Conservation (phyloP, 768 basidiomycete genomes). For the Favolaschia claudopus region DNA sequence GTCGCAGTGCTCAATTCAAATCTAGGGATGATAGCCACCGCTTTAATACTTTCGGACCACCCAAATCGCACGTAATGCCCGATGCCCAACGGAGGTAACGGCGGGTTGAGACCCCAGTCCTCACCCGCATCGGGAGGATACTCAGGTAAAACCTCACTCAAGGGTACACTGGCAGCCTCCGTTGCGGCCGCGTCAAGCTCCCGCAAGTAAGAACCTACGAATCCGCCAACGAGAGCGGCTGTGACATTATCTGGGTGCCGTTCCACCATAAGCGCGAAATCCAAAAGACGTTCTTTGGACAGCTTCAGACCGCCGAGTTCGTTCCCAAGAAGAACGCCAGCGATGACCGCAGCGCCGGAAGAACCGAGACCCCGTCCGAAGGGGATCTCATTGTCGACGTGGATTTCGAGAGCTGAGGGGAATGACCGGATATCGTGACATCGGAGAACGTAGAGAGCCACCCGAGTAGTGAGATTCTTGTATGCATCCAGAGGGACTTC, state of each 20-base stretch:
- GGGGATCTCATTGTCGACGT: constrained; percentile 91
- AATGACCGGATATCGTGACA: constrained; percentile 80
- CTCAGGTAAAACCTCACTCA: constrained; percentile 96
- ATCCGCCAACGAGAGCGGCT: constrained; percentile 94
- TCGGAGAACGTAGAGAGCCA: constrained; percentile 97
- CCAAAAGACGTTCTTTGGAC: constrained; percentile 76
- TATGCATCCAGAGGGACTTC: constrained; percentile 95
- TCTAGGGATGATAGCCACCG: constrained; percentile 91
- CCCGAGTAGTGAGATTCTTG: constrained; percentile 96
- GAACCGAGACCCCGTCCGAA: constrained; percentile 98
- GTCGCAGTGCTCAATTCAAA: constrained; percentile 98
- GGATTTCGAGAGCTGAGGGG: constrained; percentile 78
- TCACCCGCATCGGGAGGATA: constrained; percentile 93
- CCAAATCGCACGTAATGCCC: constrained; percentile 93
- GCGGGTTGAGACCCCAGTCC: constrained; percentile 90
- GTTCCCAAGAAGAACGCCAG: constrained; percentile 90
- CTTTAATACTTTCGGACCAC: constrained; percentile 86
- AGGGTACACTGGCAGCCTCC: constrained; percentile 87
- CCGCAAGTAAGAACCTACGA: constrained; percentile 94
- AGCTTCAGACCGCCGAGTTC: constrained; percentile 80
- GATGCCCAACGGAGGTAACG: constrained; percentile 86
- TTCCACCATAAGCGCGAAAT: constrained; percentile 99
- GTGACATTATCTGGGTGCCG: constrained; percentile 99
- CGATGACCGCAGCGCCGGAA: constrained; percentile 98
- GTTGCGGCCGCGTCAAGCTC: constrained; percentile 86